phyloP scores from a whole-genome alignment of 345 rosid genomes.

The Noccaea bulbosa region DNA sequence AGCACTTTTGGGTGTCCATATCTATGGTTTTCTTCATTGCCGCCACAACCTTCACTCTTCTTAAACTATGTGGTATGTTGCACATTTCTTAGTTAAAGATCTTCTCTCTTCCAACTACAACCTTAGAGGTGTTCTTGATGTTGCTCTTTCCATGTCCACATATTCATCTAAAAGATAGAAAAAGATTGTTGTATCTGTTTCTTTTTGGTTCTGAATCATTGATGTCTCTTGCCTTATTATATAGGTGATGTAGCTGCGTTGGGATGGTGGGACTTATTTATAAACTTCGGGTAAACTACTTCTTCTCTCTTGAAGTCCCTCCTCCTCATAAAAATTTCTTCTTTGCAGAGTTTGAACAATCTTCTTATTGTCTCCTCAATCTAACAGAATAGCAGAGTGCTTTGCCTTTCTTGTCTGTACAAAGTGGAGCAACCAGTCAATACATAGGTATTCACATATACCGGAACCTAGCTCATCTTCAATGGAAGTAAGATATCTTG shows the following conservation, averaged over 20 bases:
- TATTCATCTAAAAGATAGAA: background rate
- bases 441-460: conserved; percentile 63
- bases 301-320: conserved; percentile 26
- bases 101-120: background rate
- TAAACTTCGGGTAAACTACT: conserved; percentile 71
- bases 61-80: conserved; percentile 82
- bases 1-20: conserved; percentile 97
- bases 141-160: background rate
- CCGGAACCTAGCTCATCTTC: conserved; percentile 66
- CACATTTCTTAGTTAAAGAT: background rate
- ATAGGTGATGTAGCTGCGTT: conserved; percentile 84
- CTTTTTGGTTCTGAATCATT: conserved; percentile 12
- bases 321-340: background rate
- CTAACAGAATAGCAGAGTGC: conserved; percentile 83
- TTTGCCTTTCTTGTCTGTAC: conserved; percentile 93
- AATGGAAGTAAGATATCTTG: conserved; percentile 57
- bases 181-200: background rate
- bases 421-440: conserved; percentile 86
- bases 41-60: conserved; percentile 83
- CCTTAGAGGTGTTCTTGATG: background rate
- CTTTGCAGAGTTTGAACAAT: conserved; percentile 11
- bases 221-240: conserved; percentile 12
- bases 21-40: conserved; percentile 93
- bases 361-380: conserved; percentile 5
- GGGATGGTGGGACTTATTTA: conserved; percentile 97